phyloP scores from a whole-genome alignment of 495 filamentous ascomycete genomes.

The Aspergillus mulundensis region DNA sequence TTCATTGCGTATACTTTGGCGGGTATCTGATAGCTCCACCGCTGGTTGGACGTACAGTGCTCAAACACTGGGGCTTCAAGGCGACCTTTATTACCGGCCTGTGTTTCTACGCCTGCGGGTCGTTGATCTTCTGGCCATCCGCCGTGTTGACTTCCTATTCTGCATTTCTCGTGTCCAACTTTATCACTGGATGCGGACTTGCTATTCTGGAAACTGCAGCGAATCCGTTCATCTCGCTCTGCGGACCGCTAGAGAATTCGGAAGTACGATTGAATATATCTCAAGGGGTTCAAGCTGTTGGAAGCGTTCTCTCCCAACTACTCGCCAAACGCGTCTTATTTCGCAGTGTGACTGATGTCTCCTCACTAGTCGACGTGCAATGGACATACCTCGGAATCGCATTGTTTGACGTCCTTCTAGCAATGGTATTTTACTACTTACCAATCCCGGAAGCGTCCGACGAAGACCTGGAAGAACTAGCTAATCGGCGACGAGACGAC shows the following conservation, averaged over 20 bases:
- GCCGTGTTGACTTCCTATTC: constrained; percentile 63
- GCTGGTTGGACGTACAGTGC: constrained; percentile 51
- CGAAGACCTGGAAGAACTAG: constrained; percentile 54
- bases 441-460: constrained; percentile 66
- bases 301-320: constrained; percentile 57
- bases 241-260: constrained; percentile 61
- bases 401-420: constrained; percentile 60
- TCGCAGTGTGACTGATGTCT: constrained; percentile 44
- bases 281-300: constrained; percentile 65
- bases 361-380: constrained; percentile 60
- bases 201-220: constrained; percentile 61
- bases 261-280: constrained; percentile 64
- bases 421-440: constrained; percentile 61
- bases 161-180: constrained; percentile 63
- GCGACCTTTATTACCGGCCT: constrained; percentile 62
- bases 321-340: constrained; percentile 62
- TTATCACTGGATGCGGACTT: constrained; percentile 62
- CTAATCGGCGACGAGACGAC: constrained; percentile 47
- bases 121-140: constrained; percentile 70
- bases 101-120: constrained; percentile 59
- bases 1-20: constrained; percentile 62
- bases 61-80: constrained; percentile 65
- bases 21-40: constrained; percentile 59
- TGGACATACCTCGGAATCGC: constrained; percentile 70
- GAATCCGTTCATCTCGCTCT: constrained; percentile 66